Evolutionary conservation across 805 yeast genomes (phyloP), one percentile per base, ranked within the genome.

Genomic region (Candida andamanensis): DNA sequence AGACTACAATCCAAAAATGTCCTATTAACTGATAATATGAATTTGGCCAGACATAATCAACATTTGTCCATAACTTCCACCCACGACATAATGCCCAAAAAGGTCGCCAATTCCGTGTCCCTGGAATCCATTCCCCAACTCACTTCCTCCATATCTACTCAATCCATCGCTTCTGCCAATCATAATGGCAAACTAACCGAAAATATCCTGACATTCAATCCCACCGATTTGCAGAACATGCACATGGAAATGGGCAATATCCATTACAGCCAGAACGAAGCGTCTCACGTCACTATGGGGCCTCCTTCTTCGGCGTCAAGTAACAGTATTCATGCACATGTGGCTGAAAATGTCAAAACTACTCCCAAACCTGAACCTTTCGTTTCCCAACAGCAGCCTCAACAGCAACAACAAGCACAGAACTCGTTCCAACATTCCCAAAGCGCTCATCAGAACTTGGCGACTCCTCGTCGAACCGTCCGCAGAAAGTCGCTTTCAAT

Each of bases 111-210:
- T 9, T 48, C 56, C 2, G 31, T 22, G 17, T 52, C 58, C 6
- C 33, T 47, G 26, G 69, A 63, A 29, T 54, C 60, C 19, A 48
- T 62, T 23, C 68, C 67, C 9, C 65, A 49, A 26, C 47, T 60
- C 24, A 49, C 58, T 28, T 53, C 58, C 36, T 61, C 63, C 33
- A 49, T 48, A 16, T 56, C 62, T 24, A 58, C 57, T 42, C 65
- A 56, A 28, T 57, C 60, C 33, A 46, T 58, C 12, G n/a, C n/a
- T n/a, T n/a, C n/a, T n/a, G n/a, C n/a, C n/a, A n/a, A n/a, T n/a
- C n/a, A n/a, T n/a, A n/a, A n/a, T n/a, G n/a, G n/a, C n/a, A n/a
- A n/a, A n/a, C n/a, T n/a, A n/a, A n/a, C n/a, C n/a, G n/a, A n/a
- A n/a, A n/a, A n/a, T n/a, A n/a, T n/a, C n/a, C n/a, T n/a, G n/a